Evolutionary conservation across 2,329 filamentous ascomycete species (phyloP).

Genomic region (Chrysoporthe puriensis): DNA sequence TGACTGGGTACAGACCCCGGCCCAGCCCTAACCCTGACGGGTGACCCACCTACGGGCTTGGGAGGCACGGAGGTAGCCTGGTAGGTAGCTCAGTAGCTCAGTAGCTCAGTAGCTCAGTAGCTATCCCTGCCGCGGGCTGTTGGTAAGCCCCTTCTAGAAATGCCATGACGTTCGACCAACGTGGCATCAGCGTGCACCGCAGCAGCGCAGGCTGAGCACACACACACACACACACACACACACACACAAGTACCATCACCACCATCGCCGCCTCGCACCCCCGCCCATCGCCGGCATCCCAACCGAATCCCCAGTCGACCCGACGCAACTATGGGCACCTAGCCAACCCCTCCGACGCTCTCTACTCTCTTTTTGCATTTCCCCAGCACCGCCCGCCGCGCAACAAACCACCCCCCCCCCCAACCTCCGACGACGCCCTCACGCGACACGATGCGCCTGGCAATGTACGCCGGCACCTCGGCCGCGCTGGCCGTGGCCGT

Average conservation of each 20-base stretch:
- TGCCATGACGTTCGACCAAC: conserved; percentile 29
- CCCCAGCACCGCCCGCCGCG: conserved; percentile 12
- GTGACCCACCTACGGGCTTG: too few species aligned
- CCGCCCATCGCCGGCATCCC: conserved; percentile 7
- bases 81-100: too few species aligned
- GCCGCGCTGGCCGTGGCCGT: conserved; percentile 82
- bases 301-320: conserved; percentile 5
- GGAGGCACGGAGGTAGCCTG: too few species aligned
- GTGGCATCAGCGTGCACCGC: conserved; percentile 26
- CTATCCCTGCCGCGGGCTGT: background rate
- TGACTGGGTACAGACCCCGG: too few species aligned
- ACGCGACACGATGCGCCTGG: conserved; percentile 57
- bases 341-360: conserved; percentile 15
- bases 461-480: conserved; percentile 70
- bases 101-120: background rate
- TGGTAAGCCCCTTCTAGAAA: conserved; percentile 9
- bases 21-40: conserved; percentile 6
- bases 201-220: conserved; percentile 23
- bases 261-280: conserved; percentile 24
- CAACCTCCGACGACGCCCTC: background rate
- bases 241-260: background rate
- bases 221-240: background rate
- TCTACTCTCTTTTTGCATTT: conserved; percentile 10
- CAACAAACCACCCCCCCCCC: conserved; percentile 2
- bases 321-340: conserved; percentile 29